Evolutionary conservation across 257 asterid species (phyloP).

Genomic region (Solanum rostratum): DNA sequence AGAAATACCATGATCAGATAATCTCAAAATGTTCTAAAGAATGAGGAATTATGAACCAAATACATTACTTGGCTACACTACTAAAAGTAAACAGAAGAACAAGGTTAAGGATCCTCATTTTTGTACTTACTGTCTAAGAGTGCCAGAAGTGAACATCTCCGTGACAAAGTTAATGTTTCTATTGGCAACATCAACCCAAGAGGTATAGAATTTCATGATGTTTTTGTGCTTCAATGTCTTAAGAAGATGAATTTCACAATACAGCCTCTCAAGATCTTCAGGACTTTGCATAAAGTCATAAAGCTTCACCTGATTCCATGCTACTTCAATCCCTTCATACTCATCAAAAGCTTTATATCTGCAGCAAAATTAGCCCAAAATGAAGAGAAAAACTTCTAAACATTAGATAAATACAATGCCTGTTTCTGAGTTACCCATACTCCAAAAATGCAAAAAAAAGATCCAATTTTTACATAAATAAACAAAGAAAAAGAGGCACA

Average conservation of each 20-base stretch:
- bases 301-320: conserved; percentile 95
- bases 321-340: conserved; percentile 96
- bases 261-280: conserved; percentile 92
- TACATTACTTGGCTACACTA: background rate
- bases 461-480: conserved; percentile 7
- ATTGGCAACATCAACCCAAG: conserved; percentile 83
- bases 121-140: conserved; percentile 83
- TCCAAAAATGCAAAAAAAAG: background rate
- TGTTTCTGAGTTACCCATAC: background rate
- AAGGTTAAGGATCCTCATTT: background rate
- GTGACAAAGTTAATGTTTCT: conserved; percentile 96
- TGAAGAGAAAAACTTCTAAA: background rate
- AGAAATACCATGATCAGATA: background rate
- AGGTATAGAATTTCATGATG: conserved; percentile 83
- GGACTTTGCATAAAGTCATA: conserved; percentile 69
- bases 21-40: background rate
- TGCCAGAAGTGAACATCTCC: conserved; percentile 96
- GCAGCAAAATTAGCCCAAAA: conserved; percentile 6
- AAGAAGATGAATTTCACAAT: conserved; percentile 85
- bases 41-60: background rate
- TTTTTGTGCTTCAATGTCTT: conserved; percentile 74
- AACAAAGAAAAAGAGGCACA: conserved; percentile 10
- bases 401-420: background rate
- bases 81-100: background rate
- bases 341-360: conserved; percentile 94